phyloP scores from a whole-genome alignment of 345 rosid genomes.

The Pistacia integerrima region DNA sequence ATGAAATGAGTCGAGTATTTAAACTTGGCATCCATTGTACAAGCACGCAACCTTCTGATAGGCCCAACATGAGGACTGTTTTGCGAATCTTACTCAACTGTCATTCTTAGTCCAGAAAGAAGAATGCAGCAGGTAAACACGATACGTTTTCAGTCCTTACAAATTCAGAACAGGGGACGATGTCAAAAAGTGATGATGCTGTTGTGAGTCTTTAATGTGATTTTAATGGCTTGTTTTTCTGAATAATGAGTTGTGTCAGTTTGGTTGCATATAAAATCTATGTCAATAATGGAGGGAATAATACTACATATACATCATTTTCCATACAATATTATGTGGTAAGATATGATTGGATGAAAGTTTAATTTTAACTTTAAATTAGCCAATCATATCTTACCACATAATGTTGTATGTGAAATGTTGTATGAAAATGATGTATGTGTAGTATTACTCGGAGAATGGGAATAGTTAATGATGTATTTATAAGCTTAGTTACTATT shows the following conservation, averaged over 20 bases:
- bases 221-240: not conserved
- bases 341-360: too few relatives aligned
- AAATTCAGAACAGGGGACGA: conserved; percentile 12
- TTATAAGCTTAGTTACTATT: too few relatives aligned
- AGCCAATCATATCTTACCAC: too few relatives aligned
- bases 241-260: too few relatives aligned
- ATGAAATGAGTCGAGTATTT: conserved; percentile 52
- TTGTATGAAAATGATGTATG: too few relatives aligned
- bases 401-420: too few relatives aligned
- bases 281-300: not conserved
- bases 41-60: conserved; percentile 30
- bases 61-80: conserved; percentile 66
- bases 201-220: conserved; percentile 1
- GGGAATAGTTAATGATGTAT: too few relatives aligned
- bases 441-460: too few relatives aligned
- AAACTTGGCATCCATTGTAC: conserved; percentile 65
- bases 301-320: too few relatives aligned
- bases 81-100: conserved; percentile 32
- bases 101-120: not conserved
- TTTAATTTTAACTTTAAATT: too few relatives aligned
- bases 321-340: too few relatives aligned
- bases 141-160: conserved; percentile 25
- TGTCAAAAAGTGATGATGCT: not conserved
- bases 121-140: conserved; percentile 9
- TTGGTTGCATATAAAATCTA: not conserved